phyloP scores from a whole-genome alignment of 176 grass and related monocot species.

The Pharus latifolius region DNA sequence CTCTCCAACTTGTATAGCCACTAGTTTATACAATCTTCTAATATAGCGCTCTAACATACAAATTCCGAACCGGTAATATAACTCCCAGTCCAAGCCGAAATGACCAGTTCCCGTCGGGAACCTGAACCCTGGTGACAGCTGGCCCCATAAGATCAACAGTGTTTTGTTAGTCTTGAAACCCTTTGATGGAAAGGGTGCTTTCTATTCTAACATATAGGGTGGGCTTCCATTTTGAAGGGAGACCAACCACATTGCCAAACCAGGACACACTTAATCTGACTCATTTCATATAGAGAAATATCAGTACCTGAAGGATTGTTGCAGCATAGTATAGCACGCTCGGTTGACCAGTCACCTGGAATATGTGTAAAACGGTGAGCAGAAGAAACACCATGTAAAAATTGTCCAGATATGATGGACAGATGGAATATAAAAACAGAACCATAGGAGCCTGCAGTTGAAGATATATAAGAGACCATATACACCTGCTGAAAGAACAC shows the following conservation, averaged over 20 bases:
- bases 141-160: background rate
- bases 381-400: background rate
- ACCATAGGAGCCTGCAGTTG: background rate
- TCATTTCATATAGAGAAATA: background rate
- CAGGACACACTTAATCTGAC: background rate
- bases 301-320: constrained; percentile 83
- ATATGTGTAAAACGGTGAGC: constrained; percentile 6
- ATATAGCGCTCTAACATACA: too few relatives aligned
- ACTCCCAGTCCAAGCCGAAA: too few relatives aligned
- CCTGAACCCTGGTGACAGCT: too few relatives aligned
- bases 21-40: too few relatives aligned
- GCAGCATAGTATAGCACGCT: constrained; percentile 98
- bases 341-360: constrained; percentile 88
- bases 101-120: too few relatives aligned
- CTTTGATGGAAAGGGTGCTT: background rate
- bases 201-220: background rate
- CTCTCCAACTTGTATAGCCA: too few relatives aligned
- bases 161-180: background rate
- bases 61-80: too few relatives aligned
- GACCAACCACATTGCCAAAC: background rate
- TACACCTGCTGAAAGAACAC: constrained; percentile 96
- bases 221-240: background rate
- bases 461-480: constrained; percentile 1
- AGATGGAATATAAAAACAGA: background rate
- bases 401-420: background rate